Percentiles rank a stretch among this genome's conserved stretches.
phyloP scores from a whole-genome alignment of 148 eudicot species.

The Vaccinium darrowii region DNA sequence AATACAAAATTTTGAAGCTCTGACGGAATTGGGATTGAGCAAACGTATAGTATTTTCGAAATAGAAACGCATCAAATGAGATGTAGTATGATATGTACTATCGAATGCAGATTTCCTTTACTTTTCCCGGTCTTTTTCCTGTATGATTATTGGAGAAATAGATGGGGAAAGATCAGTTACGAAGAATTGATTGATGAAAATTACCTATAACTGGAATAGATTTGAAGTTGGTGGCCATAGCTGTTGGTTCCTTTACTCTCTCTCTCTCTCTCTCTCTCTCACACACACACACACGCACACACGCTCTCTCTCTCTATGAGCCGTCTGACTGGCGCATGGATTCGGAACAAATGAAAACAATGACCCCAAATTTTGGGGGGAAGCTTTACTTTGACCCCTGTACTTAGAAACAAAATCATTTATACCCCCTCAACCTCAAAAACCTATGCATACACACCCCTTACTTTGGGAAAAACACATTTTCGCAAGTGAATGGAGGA shows the following conservation, averaged over 20 bases:
- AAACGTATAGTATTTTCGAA: not conserved
- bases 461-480: too few species aligned
- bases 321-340: not conserved
- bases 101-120: not conserved
- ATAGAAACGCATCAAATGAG: not conserved
- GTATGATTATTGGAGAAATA: not conserved
- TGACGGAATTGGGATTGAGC: not conserved
- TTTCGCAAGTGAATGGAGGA: not conserved
- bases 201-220: conserved; percentile 1
- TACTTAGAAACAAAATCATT: not conserved
- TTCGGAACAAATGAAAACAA: too few species aligned
- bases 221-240: not conserved
- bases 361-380: not conserved
- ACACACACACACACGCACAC: not conserved
- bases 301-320: not conserved
- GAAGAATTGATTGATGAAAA: not conserved
- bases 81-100: not conserved
- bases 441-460: not conserved
- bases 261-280: not conserved
- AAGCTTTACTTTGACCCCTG: not conserved
- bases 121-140: not conserved
- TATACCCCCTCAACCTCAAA: not conserved
- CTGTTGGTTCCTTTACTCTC: not conserved
- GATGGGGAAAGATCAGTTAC: not conserved
- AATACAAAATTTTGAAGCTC: not conserved